A percentile compares a stretch with the other conserved stretches of the same genome.
Conservation (phyloP, 768 basidiomycete species). For the Termitomyces bulborhizus region DNA sequence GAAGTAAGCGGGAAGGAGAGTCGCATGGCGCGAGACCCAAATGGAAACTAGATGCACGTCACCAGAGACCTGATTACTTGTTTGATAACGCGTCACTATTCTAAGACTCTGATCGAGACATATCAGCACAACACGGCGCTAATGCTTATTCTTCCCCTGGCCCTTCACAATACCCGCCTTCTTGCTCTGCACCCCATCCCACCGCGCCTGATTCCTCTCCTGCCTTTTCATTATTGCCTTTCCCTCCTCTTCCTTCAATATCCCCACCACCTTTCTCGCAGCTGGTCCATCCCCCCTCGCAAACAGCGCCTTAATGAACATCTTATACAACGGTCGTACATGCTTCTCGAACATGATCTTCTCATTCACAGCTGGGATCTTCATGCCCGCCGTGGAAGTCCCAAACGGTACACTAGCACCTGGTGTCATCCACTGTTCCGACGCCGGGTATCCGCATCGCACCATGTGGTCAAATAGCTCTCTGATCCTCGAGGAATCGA, state of each 20-base stretch:
- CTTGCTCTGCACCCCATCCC: slow-evolving; percentile 27
- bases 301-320: slow-evolving; percentile 65
- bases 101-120: not conserved
- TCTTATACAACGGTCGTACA: slow-evolving; percentile 63
- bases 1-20: not conserved
- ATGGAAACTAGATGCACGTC: not conserved
- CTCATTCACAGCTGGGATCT: slow-evolving; percentile 31
- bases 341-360: slow-evolving; percentile 52
- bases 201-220: slow-evolving; percentile 23
- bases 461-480: slow-evolving; percentile 62
- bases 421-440: slow-evolving; percentile 19
- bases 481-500: slow-evolving; percentile 39
- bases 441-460: slow-evolving; percentile 50
- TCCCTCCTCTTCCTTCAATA: slow-evolving; percentile 42
- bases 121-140: not conserved
- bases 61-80: not conserved
- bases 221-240: slow-evolving; percentile 23
- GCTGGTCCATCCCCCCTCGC: slow-evolving; percentile 45
- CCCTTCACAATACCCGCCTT: slow-evolving; percentile 2
- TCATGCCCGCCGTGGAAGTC: slow-evolving; percentile 21
- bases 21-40: not conserved
- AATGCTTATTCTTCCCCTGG: not conserved
- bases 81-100: not conserved
- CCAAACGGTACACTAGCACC: slow-evolving; percentile 37
- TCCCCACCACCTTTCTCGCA: slow-evolving; percentile 46